phyloP scores from a whole-genome alignment of 2,329 filamentous ascomycete genomes.

The Colletotrichum incanum region DNA sequence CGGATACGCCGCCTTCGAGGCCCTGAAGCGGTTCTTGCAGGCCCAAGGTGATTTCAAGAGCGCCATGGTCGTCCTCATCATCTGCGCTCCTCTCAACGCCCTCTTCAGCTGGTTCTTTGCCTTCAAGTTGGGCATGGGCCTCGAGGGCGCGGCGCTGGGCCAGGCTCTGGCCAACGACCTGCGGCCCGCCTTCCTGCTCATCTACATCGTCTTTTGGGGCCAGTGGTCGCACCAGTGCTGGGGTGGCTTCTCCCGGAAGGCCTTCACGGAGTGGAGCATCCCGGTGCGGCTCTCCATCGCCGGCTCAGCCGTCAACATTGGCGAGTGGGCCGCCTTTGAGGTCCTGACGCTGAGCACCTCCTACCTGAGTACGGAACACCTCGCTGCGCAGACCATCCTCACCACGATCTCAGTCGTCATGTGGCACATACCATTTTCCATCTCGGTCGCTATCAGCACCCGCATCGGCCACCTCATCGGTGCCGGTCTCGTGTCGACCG shows the following conservation, averaged over 20 bases:
- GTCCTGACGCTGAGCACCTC: slow-evolving; percentile 62
- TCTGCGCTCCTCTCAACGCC: slow-evolving; percentile 65
- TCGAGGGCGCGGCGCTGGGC: slow-evolving; percentile 66
- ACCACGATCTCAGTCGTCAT: slow-evolving; percentile 58
- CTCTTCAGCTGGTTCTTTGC: slow-evolving; percentile 66
- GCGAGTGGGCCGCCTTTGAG: slow-evolving; percentile 61
- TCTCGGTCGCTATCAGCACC: slow-evolving; percentile 59
- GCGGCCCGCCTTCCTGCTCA: slow-evolving; percentile 62
- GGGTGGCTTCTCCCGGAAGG: slow-evolving; percentile 57
- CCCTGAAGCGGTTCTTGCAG: slow-evolving; percentile 68
- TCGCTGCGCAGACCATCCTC: slow-evolving; percentile 60
- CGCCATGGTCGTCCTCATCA: slow-evolving; percentile 61
- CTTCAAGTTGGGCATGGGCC: slow-evolving; percentile 59
- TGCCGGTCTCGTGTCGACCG: slow-evolving; percentile 51
- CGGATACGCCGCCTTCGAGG: slow-evolving; percentile 69
- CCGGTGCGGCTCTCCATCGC: slow-evolving; percentile 58
- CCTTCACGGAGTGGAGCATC: slow-evolving; percentile 57
- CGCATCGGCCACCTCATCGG: slow-evolving; percentile 61
- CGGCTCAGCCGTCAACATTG: slow-evolving; percentile 57
- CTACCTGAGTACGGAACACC: slow-evolving; percentile 59
- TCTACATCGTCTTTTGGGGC: slow-evolving; percentile 62
- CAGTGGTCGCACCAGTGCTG: slow-evolving; percentile 60
- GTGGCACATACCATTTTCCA: slow-evolving; percentile 61
- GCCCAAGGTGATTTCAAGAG: slow-evolving; percentile 69
- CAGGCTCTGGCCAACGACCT: slow-evolving; percentile 65